Percentiles rank a stretch among this genome's conserved stretches.
Conservation (phyloP, 495 filamentous ascomycete genomes). For the Entonaema liquescens region DNA sequence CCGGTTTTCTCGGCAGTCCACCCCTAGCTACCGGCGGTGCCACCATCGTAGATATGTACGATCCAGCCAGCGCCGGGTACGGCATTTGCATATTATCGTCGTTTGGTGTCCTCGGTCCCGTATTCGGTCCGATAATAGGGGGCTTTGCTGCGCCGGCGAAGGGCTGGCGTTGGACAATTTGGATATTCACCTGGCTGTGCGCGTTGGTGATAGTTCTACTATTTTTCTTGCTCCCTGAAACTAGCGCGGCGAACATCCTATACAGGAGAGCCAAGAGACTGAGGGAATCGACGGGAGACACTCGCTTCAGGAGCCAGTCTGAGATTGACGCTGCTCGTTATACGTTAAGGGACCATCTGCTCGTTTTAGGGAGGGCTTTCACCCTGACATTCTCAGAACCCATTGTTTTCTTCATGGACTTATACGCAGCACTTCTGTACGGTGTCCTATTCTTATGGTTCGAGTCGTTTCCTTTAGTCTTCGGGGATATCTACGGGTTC, state of each 20-base stretch:
- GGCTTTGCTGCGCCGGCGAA: constrained; percentile 48
- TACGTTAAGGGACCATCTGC: background rate
- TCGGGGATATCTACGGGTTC: constrained; percentile 53
- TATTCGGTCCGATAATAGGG: constrained; percentile 55
- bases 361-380: constrained; percentile 44
- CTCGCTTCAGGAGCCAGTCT: background rate
- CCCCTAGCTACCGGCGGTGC: constrained; percentile 37
- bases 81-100: constrained; percentile 36
- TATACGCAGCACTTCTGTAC: constrained; percentile 73
- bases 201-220: constrained; percentile 31
- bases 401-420: constrained; percentile 45
- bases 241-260: background rate
- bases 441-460: constrained; percentile 87
- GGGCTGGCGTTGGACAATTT: constrained; percentile 48
- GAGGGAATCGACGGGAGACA: background rate
- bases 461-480: constrained; percentile 79
- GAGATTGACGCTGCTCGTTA: background rate
- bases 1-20: constrained; percentile 41
- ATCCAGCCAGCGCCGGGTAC: constrained; percentile 14
- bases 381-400: constrained; percentile 48
- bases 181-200: constrained; percentile 41
- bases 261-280: background rate
- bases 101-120: constrained; percentile 51
- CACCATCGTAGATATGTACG: constrained; percentile 39
- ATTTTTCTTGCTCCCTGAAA: constrained; percentile 40